Base-by-base conservation (phyloP, 805 yeast genomes). In the Cyberlindnera petersonii region DNA sequence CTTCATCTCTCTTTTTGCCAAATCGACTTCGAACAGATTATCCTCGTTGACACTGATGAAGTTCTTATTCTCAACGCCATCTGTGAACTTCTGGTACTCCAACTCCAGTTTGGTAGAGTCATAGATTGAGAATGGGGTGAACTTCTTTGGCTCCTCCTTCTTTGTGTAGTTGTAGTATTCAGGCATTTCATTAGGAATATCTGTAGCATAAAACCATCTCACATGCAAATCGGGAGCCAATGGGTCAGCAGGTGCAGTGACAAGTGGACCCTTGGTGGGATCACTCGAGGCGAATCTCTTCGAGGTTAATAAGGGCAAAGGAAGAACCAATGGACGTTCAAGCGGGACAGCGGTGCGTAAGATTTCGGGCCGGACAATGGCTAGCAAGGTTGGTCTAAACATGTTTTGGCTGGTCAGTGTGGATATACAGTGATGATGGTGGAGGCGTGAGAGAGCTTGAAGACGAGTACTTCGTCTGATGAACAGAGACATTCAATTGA, bases 121-220 rank as follows among this genome's bases (percentile, higher is more conserved):
- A 26, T 58, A 54, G 21, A 60, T 65, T 0, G 86, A 71, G 56
- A 89, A 89, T 2, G 86, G 80, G 13, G 76, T 60, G 55, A 82
- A 91, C 50, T 77, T 76, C 38, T 64, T 58, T 0, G 95, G 77
- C 3, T 66, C 59, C 30, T 67, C 64, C 0, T 61, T 58, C 27
- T 77, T 77, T 24, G 53, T 60, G 55, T 82, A 85, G 15, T 69
- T 56, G 46, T 68, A 70, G 60, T 79, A 74, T 17, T 57, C 65
- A 1, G 95, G 95, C 60, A 83, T 84, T 8, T 75, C 61, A 10
- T 66, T 58, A 1, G 96, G 95, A 6, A 78, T 60, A 55, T 86
- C 96, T 0, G 87, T 79, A 2, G 95, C 91, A 52, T 86, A 82
- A 56, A 76, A 87, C 97, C 97, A 88, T 45, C 70, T 53, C 4